phyloP scores from a whole-genome alignment of 352 stramenopile species.

The Achlya hypogyna region DNA sequence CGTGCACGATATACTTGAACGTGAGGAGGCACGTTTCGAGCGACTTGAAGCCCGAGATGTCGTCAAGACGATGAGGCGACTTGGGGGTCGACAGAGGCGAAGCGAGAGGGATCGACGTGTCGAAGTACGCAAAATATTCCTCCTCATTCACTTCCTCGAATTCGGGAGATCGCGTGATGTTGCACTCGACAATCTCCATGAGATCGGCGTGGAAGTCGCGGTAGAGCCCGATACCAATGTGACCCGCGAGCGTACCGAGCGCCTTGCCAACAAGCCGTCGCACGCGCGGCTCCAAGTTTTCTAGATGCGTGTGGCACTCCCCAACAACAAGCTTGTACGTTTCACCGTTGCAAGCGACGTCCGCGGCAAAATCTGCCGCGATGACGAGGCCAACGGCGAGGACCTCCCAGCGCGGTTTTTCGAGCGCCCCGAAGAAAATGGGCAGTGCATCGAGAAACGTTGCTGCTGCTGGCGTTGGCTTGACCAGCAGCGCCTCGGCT shows the following conservation, averaged over 20 bases:
- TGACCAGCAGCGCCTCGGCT: constrained; percentile 30
- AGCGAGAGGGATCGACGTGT: constrained; percentile 71
- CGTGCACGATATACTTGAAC: constrained; percentile 78
- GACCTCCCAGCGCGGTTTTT: constrained; percentile 55
- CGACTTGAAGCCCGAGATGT: constrained; percentile 95
- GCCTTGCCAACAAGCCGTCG: constrained; percentile 63
- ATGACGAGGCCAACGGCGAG: constrained; percentile 54
- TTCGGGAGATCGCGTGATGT: constrained; percentile 62
- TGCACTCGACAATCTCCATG: constrained; percentile 65
- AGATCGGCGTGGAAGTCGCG: constrained; percentile 57
- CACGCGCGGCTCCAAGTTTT: constrained; percentile 81
- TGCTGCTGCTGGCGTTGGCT: background rate
- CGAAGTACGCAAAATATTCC: constrained; percentile 37
- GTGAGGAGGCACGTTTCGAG: constrained; percentile 89
- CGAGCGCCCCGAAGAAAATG: constrained; percentile 11
- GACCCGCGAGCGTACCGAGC: constrained; percentile 55
- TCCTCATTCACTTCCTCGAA: constrained; percentile 74
- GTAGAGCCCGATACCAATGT: constrained; percentile 46
- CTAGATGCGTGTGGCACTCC: constrained; percentile 40
- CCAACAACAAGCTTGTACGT: constrained; percentile 27
- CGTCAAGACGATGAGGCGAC: constrained; percentile 84
- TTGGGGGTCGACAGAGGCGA: constrained; percentile 60
- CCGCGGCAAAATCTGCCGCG: constrained; percentile 30
- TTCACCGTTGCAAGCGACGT: constrained; percentile 26
- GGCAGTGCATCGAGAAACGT: constrained; percentile 15